Evolutionary conservation across 306 rosid species (phyloP).

Genomic region (Cicer arietinum): DNA sequence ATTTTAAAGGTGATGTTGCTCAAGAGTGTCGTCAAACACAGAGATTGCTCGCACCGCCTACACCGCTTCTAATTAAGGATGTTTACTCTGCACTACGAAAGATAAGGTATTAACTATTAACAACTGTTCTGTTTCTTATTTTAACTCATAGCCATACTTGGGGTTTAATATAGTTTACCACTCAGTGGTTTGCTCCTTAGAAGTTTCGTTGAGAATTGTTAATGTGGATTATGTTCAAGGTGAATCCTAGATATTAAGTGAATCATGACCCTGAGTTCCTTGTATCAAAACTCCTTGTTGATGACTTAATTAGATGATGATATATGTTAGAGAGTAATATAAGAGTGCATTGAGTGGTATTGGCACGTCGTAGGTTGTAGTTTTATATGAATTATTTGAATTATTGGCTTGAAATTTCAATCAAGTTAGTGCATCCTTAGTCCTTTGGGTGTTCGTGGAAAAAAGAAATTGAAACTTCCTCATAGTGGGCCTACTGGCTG

Average conservation of each 20-base stretch:
- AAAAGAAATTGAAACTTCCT: background rate
- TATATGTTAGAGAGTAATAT: background rate
- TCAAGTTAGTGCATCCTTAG: conserved; percentile 5
- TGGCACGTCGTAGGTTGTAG: conserved; percentile 8
- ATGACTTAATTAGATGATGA: conserved; percentile 15
- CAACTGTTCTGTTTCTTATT: conserved; percentile 28
- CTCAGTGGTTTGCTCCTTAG: conserved; percentile 27
- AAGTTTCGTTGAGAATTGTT: conserved; percentile 15
- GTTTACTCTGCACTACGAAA: conserved; percentile 71
- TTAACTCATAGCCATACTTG: background rate
- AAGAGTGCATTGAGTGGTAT: conserved; percentile 7
- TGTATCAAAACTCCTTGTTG: background rate
- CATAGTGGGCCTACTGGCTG: background rate
- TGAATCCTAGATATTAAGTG: conserved; percentile 7
- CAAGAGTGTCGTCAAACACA: conserved; percentile 92
- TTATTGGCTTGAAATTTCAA: background rate
- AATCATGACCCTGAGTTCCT: background rate
- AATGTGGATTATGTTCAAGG: conserved; percentile 9
- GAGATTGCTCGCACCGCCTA: conserved; percentile 81
- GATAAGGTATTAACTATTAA: conserved; percentile 70
- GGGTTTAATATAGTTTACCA: conserved; percentile 6
- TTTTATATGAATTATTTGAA: background rate
- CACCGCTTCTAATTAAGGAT: conserved; percentile 78
- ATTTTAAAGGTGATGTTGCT: conserved; percentile 92
- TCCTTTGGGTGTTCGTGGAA: background rate